These are phyloP conservation scores for Ruellia speciosa DNA, from an alignment of 305 asterid genomes.

Conservation along the genomic window DNA sequence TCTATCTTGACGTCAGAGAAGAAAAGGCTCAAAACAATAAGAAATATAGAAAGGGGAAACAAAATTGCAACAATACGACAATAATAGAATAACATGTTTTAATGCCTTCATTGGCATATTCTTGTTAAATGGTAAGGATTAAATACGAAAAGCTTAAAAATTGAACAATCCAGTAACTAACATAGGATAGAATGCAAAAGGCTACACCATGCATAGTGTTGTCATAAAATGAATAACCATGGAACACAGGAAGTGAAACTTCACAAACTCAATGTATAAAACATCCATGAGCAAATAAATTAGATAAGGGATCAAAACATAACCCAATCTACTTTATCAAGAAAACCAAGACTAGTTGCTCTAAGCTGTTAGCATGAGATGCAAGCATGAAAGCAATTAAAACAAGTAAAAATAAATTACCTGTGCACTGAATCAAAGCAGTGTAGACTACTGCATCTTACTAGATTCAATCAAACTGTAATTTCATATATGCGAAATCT, in stretches of 20 bases:
- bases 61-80: slow-evolving; percentile 17
- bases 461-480: too few relatives aligned
- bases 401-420: too few relatives aligned
- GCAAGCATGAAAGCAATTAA: neutral
- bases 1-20: slow-evolving; percentile 71
- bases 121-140: slow-evolving; percentile 3
- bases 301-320: neutral
- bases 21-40: slow-evolving; percentile 25
- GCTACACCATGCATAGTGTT: slow-evolving; percentile 6
- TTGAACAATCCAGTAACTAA: slow-evolving; percentile 13
- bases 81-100: slow-evolving; percentile 4
- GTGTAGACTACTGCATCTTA: too few relatives aligned
- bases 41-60: slow-evolving; percentile 15
- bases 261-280: slow-evolving; percentile 15
- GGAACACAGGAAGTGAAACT: slow-evolving; percentile 11
- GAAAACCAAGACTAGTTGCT: neutral
- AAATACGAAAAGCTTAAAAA: neutral
- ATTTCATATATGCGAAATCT: too few relatives aligned
- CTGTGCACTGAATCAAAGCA: too few relatives aligned
- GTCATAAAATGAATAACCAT: slow-evolving; percentile 15
- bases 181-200: slow-evolving; percentile 5
- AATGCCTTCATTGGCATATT: neutral
- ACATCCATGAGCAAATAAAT: slow-evolving; percentile 7
- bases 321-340: neutral
- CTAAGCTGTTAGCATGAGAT: slow-evolving; percentile 11